These are phyloP conservation scores for Salmacisia buchloeana DNA, from an alignment of 1,284 basidiomycete genomes.

Conservation along the genomic window DNA sequence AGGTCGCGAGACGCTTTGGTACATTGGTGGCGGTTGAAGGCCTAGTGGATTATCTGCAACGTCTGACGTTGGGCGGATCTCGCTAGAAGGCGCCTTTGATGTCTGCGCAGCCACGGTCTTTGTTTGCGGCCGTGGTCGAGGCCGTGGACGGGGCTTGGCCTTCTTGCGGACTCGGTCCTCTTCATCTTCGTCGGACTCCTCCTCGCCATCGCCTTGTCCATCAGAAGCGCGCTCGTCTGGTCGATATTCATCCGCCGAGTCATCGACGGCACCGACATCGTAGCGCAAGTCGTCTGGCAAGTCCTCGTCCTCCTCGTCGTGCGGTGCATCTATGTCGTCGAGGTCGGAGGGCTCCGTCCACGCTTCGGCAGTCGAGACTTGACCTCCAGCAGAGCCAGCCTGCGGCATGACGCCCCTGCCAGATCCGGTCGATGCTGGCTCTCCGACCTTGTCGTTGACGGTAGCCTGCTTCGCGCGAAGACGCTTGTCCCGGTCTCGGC, in stretches of 20 bases:
- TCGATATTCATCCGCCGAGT: neutral
- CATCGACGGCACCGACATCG: neutral
- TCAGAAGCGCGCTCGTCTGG: neutral
- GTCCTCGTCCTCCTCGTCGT: constrained; percentile 2
- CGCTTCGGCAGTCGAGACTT: neutral
- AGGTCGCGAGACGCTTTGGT: neutral
- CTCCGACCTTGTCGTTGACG: no score
- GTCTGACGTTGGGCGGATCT: no score
- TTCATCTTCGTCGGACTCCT: neutral
- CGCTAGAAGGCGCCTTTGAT: neutral
- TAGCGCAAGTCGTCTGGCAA: neutral
- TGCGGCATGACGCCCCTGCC: neutral
- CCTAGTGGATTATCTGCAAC: constrained; percentile 8
- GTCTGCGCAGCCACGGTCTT: neutral
- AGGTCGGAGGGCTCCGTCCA: neutral
- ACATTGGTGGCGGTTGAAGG: neutral
- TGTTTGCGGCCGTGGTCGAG: neutral
- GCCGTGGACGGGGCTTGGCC: neutral
- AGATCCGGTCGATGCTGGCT: no score
- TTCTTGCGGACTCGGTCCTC: neutral
- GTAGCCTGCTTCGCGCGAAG: no score
- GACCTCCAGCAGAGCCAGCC: neutral
- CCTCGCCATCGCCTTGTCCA: neutral
- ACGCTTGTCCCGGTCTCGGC: neutral
- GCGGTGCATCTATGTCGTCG: neutral